phyloP scores from a whole-genome alignment of 2,329 filamentous ascomycete species.

The Cadophora sp. region DNA sequence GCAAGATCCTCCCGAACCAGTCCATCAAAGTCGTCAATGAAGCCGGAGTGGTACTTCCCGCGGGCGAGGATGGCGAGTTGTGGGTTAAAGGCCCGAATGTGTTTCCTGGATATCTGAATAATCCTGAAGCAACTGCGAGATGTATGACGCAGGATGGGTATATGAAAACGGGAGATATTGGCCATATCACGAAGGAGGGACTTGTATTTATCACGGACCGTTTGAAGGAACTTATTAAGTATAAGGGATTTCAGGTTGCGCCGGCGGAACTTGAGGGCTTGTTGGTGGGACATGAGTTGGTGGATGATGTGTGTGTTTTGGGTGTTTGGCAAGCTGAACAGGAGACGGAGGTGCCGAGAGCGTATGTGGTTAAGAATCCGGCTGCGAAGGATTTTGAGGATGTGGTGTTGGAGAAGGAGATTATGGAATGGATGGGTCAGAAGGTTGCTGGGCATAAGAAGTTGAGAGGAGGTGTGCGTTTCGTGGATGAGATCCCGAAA shows the following conservation, averaged over 20 bases:
- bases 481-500: constrained; percentile 73
- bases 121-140: constrained; percentile 70
- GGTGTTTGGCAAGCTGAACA: constrained; percentile 65
- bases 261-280: constrained; percentile 67
- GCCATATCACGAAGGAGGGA: constrained; percentile 74
- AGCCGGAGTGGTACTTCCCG: constrained; percentile 49
- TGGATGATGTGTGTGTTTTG: constrained; percentile 66
- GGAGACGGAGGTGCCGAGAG: constrained; percentile 72
- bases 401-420: constrained; percentile 48
- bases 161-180: constrained; percentile 83
- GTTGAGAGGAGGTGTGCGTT: constrained; percentile 70
- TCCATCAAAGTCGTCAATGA: constrained; percentile 75
- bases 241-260: constrained; percentile 71
- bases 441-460: constrained; percentile 70
- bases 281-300: constrained; percentile 51
- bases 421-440: constrained; percentile 63
- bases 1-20: constrained; percentile 77
- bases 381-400: constrained; percentile 42
- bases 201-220: constrained; percentile 91
- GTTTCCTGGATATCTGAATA: constrained; percentile 64
- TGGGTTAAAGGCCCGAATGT: constrained; percentile 70
- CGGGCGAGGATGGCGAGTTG: constrained; percentile 71
- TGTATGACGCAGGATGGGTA: constrained; percentile 78
- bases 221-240: constrained; percentile 69
- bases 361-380: constrained; percentile 61